Percentiles rank a stretch among this genome's conserved stretches.
Conservation (phyloP, 2,329 filamentous ascomycete species). For the Aspergillus clavatus region DNA sequence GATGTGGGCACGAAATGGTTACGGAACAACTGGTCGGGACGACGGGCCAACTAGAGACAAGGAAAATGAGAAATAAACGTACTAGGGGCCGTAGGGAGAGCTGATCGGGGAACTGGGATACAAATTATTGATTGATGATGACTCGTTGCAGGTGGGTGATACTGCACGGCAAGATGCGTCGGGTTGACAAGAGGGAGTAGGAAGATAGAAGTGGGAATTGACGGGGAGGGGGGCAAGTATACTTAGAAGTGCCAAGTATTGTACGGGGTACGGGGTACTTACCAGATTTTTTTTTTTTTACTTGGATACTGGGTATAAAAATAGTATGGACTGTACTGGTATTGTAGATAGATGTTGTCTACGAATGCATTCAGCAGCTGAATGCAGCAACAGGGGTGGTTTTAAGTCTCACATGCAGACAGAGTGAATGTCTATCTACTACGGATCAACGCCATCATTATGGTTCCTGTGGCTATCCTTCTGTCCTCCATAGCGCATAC, state of each 20-base stretch:
- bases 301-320: too few species aligned
- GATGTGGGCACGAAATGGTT: constrained; percentile 24
- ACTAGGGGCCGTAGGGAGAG: background rate
- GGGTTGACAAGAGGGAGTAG: background rate
- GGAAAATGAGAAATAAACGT: constrained; percentile 9
- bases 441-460: too few species aligned
- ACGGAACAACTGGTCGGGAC: constrained; percentile 16
- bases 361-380: too few species aligned
- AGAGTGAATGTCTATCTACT: background rate
- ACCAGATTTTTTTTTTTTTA: too few species aligned
- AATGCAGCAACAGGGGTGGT: background rate
- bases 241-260: too few species aligned
- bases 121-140: constrained; percentile 8
- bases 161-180: background rate
- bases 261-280: too few species aligned
- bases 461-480: too few species aligned
- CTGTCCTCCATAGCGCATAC: too few species aligned
- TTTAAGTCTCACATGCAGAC: background rate
- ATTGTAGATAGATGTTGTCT: too few species aligned
- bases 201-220: background rate
- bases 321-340: too few species aligned
- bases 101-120: constrained; percentile 9
- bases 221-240: background rate
- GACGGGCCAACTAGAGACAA: constrained; percentile 17
- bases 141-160: constrained; percentile 8